A percentile compares a stretch with the other conserved stretches of the same genome.
Evolutionary conservation across 441 rosid genomes (phyloP).

Genomic region (Croton setiger): DNA sequence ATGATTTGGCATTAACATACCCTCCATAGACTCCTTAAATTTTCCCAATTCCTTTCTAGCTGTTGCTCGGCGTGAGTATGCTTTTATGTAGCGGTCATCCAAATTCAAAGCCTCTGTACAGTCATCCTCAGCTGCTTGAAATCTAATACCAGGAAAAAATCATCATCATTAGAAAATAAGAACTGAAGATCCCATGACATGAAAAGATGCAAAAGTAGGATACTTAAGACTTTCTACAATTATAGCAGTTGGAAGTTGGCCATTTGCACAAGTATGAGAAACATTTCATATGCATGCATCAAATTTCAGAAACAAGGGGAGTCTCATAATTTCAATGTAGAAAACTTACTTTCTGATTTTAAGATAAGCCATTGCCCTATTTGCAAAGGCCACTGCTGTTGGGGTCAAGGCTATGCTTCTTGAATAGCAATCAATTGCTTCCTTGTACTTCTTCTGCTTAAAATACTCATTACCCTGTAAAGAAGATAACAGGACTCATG

Average conservation of each 20-base stretch:
- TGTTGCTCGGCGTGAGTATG: slow-evolving; percentile 89
- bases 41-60: slow-evolving; percentile 78
- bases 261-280: background rate
- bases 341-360: slow-evolving; percentile 61
- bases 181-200: background rate
- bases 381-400: slow-evolving; percentile 83
- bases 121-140: slow-evolving; percentile 81
- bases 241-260: slow-evolving; percentile 3
- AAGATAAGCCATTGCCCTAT: slow-evolving; percentile 94
- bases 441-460: slow-evolving; percentile 79
- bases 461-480: slow-evolving; percentile 82
- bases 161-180: no score
- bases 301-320: background rate
- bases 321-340: background rate
- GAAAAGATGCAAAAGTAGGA: background rate
- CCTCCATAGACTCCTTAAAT: slow-evolving; percentile 75
- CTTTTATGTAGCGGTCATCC: slow-evolving; percentile 87
- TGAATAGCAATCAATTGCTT: slow-evolving; percentile 86
- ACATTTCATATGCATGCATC: background rate
- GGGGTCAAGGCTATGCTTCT: slow-evolving; percentile 89
- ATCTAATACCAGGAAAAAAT: slow-evolving; percentile 33
- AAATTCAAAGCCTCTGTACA: slow-evolving; percentile 90
- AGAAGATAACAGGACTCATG: slow-evolving; percentile 7
- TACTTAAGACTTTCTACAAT: background rate
- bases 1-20: slow-evolving; percentile 28